Evolutionary conservation across 176 grass and related monocot species (phyloP), one percentile per base, ranked within the genome.

Genomic region (Avena sativa): DNA sequence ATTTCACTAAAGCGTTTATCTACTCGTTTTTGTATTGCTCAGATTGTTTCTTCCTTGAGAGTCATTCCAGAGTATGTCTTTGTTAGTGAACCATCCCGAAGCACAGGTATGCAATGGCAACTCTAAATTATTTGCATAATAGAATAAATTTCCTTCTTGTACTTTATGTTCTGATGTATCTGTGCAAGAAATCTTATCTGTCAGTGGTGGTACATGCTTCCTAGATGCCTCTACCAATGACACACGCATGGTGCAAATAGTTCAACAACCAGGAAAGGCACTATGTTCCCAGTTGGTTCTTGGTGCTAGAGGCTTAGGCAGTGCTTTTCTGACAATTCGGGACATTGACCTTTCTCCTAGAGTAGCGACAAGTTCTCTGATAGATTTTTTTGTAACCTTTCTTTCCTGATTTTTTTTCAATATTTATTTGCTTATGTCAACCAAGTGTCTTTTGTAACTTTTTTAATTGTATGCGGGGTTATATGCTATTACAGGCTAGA

Each of bases 141-240:
- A 46, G 6, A 21, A 74, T 4, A 52, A 71, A 61, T 52, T 70
- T 66, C 12, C 46, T 85, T 73, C 84, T n/a, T 32, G 34, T 90
- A 77, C 85, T 49, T 38, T 88, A 60, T 55, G 25, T 62, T 83
- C 72, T 83, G 34, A 85, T 88, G 57, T 78, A 81, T 88, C 73
- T 87, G 32, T 81, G 81, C 83, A 98, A 92, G 89, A 91, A 74
- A 98, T 60, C 78, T 92, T 98, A 69, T 83, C 87, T 86, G 83
- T 98, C 56, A 94, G 87, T 90, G 96, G 96, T 63, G 96, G 96
- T 40, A 94, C 96, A 47, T 95, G 96, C 81, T 98, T 87, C 78
- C 84, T 98, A 74, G 92, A 98, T 81, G 96, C 96, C 74, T 86
- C 88, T 90, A 91, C 88, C 76, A 98, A 98, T 94, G 92, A 98